Percentiles rank a stretch among this genome's conserved stretches.
phyloP scores from a whole-genome alignment of 1,284 basidiomycete genomes.

The Moniliella sp. region DNA sequence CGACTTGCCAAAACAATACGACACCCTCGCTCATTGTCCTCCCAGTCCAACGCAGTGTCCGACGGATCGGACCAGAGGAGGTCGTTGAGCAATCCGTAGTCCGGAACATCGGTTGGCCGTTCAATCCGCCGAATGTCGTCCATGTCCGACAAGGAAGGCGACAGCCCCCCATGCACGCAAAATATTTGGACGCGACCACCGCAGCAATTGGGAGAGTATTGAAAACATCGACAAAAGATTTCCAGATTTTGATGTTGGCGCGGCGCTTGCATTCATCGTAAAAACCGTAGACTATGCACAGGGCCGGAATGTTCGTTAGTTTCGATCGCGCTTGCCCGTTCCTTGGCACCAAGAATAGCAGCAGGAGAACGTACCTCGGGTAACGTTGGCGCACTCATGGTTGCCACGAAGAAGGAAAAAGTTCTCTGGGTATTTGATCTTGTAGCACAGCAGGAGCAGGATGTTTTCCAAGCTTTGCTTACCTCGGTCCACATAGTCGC shows the following conservation, averaged over 20 bases:
- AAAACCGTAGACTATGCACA: constrained; percentile 52
- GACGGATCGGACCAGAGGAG: constrained; percentile 94
- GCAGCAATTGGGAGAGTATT: constrained; percentile 95
- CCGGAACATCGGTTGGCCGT: constrained; percentile 94
- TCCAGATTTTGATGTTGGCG: constrained; percentile 99
- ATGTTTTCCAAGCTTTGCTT: constrained; percentile 98
- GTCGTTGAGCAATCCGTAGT: constrained; percentile 91
- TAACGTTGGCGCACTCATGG: constrained; percentile 97
- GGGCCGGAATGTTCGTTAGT: no score
- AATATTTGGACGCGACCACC: constrained; percentile 96
- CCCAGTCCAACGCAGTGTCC: constrained; percentile 93
- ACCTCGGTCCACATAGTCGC: constrained; percentile 93
- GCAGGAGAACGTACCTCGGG: constrained; percentile 50
- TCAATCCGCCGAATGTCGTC: constrained; percentile 96
- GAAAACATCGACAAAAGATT: constrained; percentile 97
- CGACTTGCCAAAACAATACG: constrained; percentile 93
- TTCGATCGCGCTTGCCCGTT: no score
- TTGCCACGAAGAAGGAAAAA: constrained; percentile 95
- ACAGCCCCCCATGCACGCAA: constrained; percentile 92
- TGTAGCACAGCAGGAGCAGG: constrained; percentile 84
- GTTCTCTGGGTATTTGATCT: constrained; percentile 93
- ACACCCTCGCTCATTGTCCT: constrained; percentile 95
- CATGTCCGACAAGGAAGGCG: constrained; percentile 91
- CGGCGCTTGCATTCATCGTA: constrained; percentile 97
- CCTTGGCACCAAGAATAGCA: neutral